phyloP scores from a whole-genome alignment of 1,284 basidiomycete genomes.

The Ceratobasidium sp. region DNA sequence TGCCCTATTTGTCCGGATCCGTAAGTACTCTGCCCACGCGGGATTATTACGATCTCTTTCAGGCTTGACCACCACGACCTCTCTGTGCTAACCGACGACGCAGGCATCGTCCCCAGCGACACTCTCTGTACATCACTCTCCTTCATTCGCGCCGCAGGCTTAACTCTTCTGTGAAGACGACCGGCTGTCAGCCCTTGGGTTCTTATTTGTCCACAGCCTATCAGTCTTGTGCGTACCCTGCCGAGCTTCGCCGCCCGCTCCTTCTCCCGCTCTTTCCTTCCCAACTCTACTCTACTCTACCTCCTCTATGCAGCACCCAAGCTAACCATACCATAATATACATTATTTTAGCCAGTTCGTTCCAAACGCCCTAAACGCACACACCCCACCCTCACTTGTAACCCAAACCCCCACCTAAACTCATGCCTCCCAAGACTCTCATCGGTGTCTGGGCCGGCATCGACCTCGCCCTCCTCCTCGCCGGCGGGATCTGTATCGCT shows the following conservation, averaged over 20 bases:
- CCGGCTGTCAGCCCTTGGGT: constrained; percentile 25
- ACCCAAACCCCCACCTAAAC: constrained; percentile 13
- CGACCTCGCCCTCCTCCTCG: constrained; percentile 76
- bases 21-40: constrained; percentile 13
- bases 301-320: constrained; percentile 19
- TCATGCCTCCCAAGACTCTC: constrained; percentile 80
- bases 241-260: constrained; percentile 25
- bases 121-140: constrained; percentile 24
- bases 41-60: not conserved
- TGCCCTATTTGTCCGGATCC: constrained; percentile 16
- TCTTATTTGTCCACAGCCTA: constrained; percentile 35
- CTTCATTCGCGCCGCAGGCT: constrained; percentile 16
- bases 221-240: constrained; percentile 24
- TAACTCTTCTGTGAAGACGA: constrained; percentile 44
- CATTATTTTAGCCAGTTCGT: not conserved
- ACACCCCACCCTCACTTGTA: not conserved
- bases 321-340: constrained; percentile 24
- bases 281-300: constrained; percentile 2
- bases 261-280: no score
- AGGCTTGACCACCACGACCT: constrained; percentile 1
- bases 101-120: constrained; percentile 38
- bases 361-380: not conserved
- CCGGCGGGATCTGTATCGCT: constrained; percentile 73
- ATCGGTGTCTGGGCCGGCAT: constrained; percentile 79
- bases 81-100: constrained; percentile 37